Base-by-base conservation (phyloP, 2,329 filamentous ascomycete species). In the Neofusicoccum parvum region DNA sequence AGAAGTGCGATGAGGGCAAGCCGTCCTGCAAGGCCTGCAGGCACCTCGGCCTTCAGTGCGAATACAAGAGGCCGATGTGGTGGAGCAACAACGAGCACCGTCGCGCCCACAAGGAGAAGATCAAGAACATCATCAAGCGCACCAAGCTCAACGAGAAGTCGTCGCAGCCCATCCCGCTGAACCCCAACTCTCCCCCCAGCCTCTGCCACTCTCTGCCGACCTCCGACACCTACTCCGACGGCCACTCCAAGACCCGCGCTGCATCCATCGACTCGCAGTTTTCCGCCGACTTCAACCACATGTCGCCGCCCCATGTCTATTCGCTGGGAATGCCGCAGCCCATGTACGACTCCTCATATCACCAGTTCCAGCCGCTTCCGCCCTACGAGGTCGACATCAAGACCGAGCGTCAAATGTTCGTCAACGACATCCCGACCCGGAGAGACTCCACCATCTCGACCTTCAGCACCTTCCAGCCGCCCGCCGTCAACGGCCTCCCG, bases 61-160 rank as follows among this genome's bases (percentile, higher is more conserved):
- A 98, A 83, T 99, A 98, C 83, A 97, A 96, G 85, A 85, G 94
- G 75, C 95, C 95, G 43, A 88, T 92, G 81, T 99, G 95, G 95
- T 99, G 95, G 95, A 91, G 90, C 80, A 97, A 95, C 84, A 91
- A 91, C 74, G 93, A 97, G 69, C 88, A 91, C 74, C 86, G 95
- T 71, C 88, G 90, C 72, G 82, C 89, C 65, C 92, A 97, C 78
- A 99, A 98, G 82, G 95, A 98, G 76, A 83, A 90, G 71, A 96
- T 99, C 85, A 99, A 99, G 86, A 90, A 91, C 80, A 92, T 94
- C 79, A 98, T 99, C 84, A 97, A 97, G 87, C 88, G 90, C 76
- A 98, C 95, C 76, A 98, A 98, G 86, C 85, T 96, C 71, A 89
- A 89, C 32, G 94, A 97, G 81, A 97, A 97, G 87, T 84, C 87